Base-by-base conservation (phyloP, 2,329 filamentous ascomycete species). In the Diaporthe sp. region DNA sequence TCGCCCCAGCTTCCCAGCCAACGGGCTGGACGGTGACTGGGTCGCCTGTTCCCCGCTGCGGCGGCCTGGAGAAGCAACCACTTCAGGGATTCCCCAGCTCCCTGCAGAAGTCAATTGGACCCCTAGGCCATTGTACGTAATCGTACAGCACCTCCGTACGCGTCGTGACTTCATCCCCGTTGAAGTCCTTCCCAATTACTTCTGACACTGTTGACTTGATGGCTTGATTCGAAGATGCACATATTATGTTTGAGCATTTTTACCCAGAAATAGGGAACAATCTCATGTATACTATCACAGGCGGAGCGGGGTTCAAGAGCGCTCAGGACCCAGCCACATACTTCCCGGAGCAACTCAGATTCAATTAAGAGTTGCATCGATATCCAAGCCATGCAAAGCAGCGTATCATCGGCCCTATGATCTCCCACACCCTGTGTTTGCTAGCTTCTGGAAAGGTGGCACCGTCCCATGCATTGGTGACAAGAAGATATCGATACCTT, bases 61-160 rank as follows among this genome's bases (percentile, higher is more conserved):
- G 5, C 38, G 17, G 50, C 52, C 67, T 45, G 50, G 67, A 57
- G 52, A 70, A 70, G 52, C 35, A 45, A 33, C 35, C 33, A 42
- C 45, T 40, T 42, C 69, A 64, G 57, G 69, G 69, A 64, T 64
- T 54, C 33, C 69, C 69, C 57, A 64, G 69, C 45, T 52, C 69
- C 35, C 12, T 40, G 64, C 47, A 61, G 42, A 54, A 70, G 67
- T 58, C 67, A 33, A 45, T 45, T 33, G 50, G 50, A 70, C 67
- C 67, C 67, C 52, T 47, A 45, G 13, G 42, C 10, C 58, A 30
- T 33, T 72, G 57, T 72, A 72, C 57, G 69, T 72, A 72, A 64
- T 54, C 55, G 45, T 40, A 25, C 42, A 52, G 45, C 15, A 30
- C 8, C n/a, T n/a, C n/a, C n/a, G n/a, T n/a, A 12, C 6, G 4